Evolutionary conservation across 345 rosid species (phyloP).

Genomic region (Psidium guajava): DNA sequence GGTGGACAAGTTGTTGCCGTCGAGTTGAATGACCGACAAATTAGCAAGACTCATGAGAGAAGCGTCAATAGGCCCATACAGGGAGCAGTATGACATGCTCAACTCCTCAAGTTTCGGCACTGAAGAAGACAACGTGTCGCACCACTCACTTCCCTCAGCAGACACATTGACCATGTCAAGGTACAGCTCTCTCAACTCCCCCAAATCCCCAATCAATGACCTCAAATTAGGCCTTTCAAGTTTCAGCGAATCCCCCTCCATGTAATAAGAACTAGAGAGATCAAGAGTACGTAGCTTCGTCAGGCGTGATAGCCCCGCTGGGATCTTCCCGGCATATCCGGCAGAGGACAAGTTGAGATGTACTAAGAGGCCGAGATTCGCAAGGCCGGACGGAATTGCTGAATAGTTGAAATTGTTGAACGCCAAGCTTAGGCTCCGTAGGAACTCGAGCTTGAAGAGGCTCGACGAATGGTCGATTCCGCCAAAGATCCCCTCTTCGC

Average conservation of each 20-base stretch:
- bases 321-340: not conserved
- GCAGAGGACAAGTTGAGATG: not conserved
- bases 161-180: slow-evolving; percentile 21
- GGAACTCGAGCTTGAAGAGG: not conserved
- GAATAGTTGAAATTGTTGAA: not conserved
- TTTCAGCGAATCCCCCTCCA: no score
- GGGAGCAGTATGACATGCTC: slow-evolving; percentile 17
- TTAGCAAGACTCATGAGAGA: not conserved
- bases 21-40: no score
- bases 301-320: not conserved
- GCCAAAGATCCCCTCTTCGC: not conserved
- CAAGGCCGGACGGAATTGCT: not conserved
- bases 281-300: slow-evolving; percentile 8
- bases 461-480: not conserved
- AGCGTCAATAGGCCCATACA: slow-evolving; percentile 19
- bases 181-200: not conserved
- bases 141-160: slow-evolving; percentile 10
- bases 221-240: slow-evolving; percentile 8
- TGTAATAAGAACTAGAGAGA: no score
- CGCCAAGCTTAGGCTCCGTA: not conserved
- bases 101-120: slow-evolving; percentile 9
- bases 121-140: slow-evolving; percentile 8
- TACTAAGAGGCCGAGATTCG: not conserved
- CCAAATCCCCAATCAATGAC: not conserved
- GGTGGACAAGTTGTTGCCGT: no score